Evolutionary conservation across 495 filamentous ascomycete species (phyloP), one percentile per base, ranked within the genome.

Genomic region (Talaromyces trachyspermus): DNA sequence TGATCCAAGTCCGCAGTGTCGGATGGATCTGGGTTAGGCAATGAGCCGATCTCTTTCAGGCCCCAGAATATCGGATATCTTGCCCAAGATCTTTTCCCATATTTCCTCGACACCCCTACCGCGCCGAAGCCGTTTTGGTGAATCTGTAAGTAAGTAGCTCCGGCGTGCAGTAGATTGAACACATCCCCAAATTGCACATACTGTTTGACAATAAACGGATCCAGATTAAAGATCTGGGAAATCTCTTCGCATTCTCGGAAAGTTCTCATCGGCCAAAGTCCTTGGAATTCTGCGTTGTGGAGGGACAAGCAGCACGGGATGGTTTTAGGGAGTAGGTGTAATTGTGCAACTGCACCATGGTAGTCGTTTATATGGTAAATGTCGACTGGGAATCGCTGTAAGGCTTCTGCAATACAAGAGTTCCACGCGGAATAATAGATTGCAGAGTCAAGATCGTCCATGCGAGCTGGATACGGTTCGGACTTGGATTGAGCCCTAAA

Each of bases 311-410:
- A 80, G 55, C 74, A 75, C 0, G 79, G 80, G 32, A 83, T 74
- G 2, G 72, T 77, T 5, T 62, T 50, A 11, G 81, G 80, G 1
- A 84, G 70, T 6, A 83, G 61, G 52, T 85, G 75, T 4, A 84
- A 58, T 18, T 79, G 80, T 14, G 81, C 81, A 2, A 77, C 59
- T 18, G 78, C 77, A 14, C 81, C 81, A 53, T 85, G 81, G 61
- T 83, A 85, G 52, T 85, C 81, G 60, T 85, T 85, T 58, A 84
- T 81, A 60, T 85, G 81, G 55, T 85, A 85, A 20, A 85, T 54
- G 51, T 84, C 77, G 43, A 82, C 65, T 27, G 12, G 41, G 43
- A 53, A 59, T 11, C 50, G 50, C 38, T 46, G 70, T 46, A 79
- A 71, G 0, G 77, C 59, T 49, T 78, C 66, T 15, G 80, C 79